Evolutionary conservation across 805 yeast genomes (phyloP).

Genomic region (Komagataella kurtzmanii): DNA sequence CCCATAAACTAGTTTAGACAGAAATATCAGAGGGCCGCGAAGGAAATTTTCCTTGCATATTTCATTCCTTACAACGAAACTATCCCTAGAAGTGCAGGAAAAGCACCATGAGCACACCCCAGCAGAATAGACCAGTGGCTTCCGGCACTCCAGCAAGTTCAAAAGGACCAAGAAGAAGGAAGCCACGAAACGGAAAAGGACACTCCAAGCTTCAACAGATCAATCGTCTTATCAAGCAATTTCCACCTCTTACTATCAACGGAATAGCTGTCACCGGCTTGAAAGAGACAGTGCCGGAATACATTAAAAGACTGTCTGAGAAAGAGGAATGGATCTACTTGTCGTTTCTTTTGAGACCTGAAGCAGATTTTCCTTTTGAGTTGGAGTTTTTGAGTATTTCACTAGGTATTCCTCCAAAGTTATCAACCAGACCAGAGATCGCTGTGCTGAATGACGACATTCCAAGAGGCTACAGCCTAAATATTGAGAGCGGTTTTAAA

Average conservation of each 20-base stretch:
- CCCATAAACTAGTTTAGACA: not conserved
- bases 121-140: not conserved
- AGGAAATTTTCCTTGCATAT: not conserved
- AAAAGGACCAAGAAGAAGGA: not conserved
- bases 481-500: conserved; percentile 53
- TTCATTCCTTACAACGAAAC: not conserved
- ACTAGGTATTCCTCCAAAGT: conserved; percentile 43
- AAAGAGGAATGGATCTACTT: conserved; percentile 18
- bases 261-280: conserved; percentile 12
- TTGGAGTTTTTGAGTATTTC: conserved; percentile 37
- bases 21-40: not conserved
- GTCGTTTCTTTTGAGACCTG: conserved; percentile 34
- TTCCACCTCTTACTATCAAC: conserved; percentile 16
- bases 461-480: conserved; percentile 54
- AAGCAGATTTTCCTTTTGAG: conserved; percentile 64
- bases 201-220: conserved; percentile 9
- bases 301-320: not conserved
- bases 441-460: conserved; percentile 52
- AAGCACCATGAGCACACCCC: not conserved
- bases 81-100: not conserved
- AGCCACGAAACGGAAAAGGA: not conserved
- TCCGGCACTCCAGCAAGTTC: not conserved
- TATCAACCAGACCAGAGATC: conserved; percentile 28
- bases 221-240: conserved; percentile 8
- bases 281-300: conserved; percentile 4